Conservation (phyloP, 2,329 filamentous ascomycete species). For the Cercospora beticola region DNA sequence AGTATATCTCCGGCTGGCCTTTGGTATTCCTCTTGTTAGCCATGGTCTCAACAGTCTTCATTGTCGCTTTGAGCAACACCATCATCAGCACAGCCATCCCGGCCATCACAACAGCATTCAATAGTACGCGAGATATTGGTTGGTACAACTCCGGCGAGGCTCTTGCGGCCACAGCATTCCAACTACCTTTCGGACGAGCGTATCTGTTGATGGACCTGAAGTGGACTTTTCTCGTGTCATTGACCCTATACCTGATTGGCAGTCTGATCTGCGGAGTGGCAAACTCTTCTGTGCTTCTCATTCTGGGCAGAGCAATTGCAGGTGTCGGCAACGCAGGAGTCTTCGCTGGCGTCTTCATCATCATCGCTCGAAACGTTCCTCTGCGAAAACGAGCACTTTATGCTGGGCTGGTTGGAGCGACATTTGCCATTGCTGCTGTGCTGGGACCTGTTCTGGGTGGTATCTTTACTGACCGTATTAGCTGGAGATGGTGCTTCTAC, state of each 20-base stretch:
- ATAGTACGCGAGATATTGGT: slow-evolving; percentile 47
- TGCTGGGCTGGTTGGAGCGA: slow-evolving; percentile 38
- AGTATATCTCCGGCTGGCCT: neutral
- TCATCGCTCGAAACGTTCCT: slow-evolving; percentile 24
- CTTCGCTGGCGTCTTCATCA: slow-evolving; percentile 42
- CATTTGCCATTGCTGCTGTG: slow-evolving; percentile 46
- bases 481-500: slow-evolving; percentile 55
- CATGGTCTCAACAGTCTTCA: slow-evolving; percentile 19
- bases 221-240: slow-evolving; percentile 42
- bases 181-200: slow-evolving; percentile 46
- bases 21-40: neutral
- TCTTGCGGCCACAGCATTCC: slow-evolving; percentile 45
- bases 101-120: slow-evolving; percentile 49
- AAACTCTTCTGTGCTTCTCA: slow-evolving; percentile 50
- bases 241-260: slow-evolving; percentile 47
- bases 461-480: slow-evolving; percentile 46
- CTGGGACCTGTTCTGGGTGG: slow-evolving; percentile 55
- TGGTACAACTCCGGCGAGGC: slow-evolving; percentile 51
- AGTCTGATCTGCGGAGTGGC: slow-evolving; percentile 53
- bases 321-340: slow-evolving; percentile 57
- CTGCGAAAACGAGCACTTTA: slow-evolving; percentile 23
- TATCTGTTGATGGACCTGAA: slow-evolving; percentile 46
- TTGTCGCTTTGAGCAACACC: slow-evolving; percentile 27
- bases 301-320: slow-evolving; percentile 53
- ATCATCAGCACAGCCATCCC: slow-evolving; percentile 50